Evolutionary conservation across 2,329 filamentous ascomycete species (phyloP).

Genomic region (Aureobasidium sp.): DNA sequence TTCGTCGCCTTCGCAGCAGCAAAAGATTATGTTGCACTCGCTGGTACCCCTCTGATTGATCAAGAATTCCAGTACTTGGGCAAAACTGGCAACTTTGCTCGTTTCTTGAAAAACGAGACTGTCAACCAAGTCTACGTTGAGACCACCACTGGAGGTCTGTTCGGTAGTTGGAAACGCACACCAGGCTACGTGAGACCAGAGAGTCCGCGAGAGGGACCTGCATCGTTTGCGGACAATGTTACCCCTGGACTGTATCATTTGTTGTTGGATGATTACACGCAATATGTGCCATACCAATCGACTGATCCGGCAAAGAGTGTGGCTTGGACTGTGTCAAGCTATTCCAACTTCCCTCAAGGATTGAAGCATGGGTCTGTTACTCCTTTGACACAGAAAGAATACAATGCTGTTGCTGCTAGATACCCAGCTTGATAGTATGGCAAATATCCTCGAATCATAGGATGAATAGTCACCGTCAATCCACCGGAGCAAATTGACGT

Average conservation of each 20-base stretch:
- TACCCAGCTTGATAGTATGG: not conserved
- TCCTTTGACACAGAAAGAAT: slow-evolving; percentile 14
- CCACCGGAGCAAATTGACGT: too few species aligned
- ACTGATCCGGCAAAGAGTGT: not conserved
- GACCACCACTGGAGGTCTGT: slow-evolving; percentile 53
- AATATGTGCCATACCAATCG: slow-evolving; percentile 15
- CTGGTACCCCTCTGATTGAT: slow-evolving; percentile 56
- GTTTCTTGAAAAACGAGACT: slow-evolving; percentile 64
- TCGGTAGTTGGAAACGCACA: slow-evolving; percentile 52
- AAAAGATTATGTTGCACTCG: slow-evolving; percentile 56
- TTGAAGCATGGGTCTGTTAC: slow-evolving; percentile 18
- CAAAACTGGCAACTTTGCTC: slow-evolving; percentile 47
- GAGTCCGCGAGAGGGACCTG: slow-evolving; percentile 19
- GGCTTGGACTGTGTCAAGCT: not conserved
- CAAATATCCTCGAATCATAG: too few species aligned
- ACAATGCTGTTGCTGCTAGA: slow-evolving; percentile 14
- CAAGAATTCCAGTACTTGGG: slow-evolving; percentile 61
- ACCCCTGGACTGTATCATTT: slow-evolving; percentile 15
- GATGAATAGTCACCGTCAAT: too few species aligned
- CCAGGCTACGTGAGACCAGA: slow-evolving; percentile 1
- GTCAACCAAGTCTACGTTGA: slow-evolving; percentile 60
- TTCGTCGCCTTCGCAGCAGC: slow-evolving; percentile 60
- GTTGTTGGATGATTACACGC: slow-evolving; percentile 19
- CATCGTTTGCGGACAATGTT: slow-evolving; percentile 20
- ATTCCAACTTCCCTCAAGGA: slow-evolving; percentile 11